These are phyloP conservation scores for Mortierella claussenii DNA, from an alignment of 192 early-diverging fungal genomes.

Conservation along the genomic window DNA sequence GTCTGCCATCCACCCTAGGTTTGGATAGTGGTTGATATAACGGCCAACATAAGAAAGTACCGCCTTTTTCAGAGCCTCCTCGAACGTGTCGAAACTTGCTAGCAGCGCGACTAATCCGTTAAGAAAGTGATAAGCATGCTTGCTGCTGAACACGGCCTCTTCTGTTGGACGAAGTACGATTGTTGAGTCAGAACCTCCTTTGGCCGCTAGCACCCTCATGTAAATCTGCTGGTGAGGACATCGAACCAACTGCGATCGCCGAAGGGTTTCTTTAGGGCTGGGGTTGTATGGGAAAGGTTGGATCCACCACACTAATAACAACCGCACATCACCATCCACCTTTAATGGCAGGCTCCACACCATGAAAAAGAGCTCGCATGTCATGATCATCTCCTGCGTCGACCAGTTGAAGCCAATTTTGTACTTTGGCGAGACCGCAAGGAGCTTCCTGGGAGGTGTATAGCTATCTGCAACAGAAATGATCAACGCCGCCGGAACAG, in stretches of 20 bases:
- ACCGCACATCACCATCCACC: not conserved
- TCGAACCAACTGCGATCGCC: not conserved
- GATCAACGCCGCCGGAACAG: not conserved
- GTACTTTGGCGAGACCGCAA: no score
- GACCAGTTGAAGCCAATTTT: not conserved
- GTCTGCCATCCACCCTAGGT: not conserved
- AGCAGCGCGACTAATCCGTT: not conserved
- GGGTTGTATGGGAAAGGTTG: not conserved
- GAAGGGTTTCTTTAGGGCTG: not conserved
- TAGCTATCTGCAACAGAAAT: constrained; percentile 7
- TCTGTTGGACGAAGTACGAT: not conserved
- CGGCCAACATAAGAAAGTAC: not conserved
- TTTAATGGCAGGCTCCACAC: constrained; percentile 12
- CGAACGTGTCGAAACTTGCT: not conserved
- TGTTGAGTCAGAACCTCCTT: not conserved
- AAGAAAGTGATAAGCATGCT: not conserved
- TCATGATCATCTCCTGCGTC: constrained; percentile 2
- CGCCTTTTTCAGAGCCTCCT: not conserved
- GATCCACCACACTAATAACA: not conserved
- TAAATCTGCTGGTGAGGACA: not conserved
- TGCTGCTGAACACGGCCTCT: not conserved
- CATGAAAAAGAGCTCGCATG: not conserved
- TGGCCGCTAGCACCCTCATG: not conserved
- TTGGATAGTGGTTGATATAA: constrained; percentile 2
- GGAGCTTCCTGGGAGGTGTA: not conserved